Evolutionary conservation across 257 asterid species (phyloP).

Genomic region (Solanum pinnatisectum): DNA sequence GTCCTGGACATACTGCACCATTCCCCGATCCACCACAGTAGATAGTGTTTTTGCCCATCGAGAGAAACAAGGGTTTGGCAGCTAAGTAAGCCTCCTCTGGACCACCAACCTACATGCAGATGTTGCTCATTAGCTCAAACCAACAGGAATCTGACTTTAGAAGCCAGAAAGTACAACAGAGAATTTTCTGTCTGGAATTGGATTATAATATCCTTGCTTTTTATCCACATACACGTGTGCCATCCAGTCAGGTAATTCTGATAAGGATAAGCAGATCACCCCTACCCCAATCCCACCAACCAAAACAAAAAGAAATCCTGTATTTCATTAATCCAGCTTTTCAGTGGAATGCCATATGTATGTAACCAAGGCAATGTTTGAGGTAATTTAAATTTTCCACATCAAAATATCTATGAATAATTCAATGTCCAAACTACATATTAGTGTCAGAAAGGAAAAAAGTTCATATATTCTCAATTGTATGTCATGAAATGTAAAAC

Average conservation of each 20-base stretch:
- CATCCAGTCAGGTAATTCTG: background rate
- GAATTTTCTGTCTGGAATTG: background rate
- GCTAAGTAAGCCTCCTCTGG: slow-evolving; percentile 60
- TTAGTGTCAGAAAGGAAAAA: background rate
- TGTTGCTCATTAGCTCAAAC: slow-evolving; percentile 2
- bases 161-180: background rate
- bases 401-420: background rate
- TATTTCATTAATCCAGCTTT: background rate
- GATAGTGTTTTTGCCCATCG: slow-evolving; percentile 83
- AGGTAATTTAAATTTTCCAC: background rate
- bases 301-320: background rate
- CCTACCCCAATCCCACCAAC: background rate
- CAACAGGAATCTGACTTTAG: background rate
- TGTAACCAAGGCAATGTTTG: background rate
- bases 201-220: background rate
- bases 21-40: slow-evolving; percentile 98
- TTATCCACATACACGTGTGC: background rate
- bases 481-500: background rate
- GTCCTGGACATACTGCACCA: slow-evolving; percentile 59
- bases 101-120: slow-evolving; percentile 74
- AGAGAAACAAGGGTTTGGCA: slow-evolving; percentile 66
- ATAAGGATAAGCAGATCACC: background rate
- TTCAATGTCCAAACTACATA: background rate
- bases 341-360: background rate
- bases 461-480: background rate